Conservation (phyloP, 2,329 filamentous ascomycete species). For the Colletotrichum falcatum region DNA sequence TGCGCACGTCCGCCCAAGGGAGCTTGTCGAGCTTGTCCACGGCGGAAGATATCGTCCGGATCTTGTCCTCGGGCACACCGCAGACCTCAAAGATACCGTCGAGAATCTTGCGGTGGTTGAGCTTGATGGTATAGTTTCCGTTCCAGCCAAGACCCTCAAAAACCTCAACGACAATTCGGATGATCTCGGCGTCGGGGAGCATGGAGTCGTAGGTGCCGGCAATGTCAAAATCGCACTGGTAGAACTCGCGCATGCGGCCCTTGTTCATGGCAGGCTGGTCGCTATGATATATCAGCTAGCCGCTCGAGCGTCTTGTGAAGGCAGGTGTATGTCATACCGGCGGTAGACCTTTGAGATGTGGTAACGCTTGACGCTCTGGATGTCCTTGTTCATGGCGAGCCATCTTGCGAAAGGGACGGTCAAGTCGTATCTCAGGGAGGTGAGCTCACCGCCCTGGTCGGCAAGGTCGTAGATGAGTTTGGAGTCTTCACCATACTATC, state of each 20-base stretch:
- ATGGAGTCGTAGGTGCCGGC: slow-evolving; percentile 89
- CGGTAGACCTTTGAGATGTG: slow-evolving; percentile 89
- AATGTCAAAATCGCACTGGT: slow-evolving; percentile 97
- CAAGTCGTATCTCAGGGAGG: slow-evolving; percentile 84
- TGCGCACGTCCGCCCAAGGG: slow-evolving; percentile 89
- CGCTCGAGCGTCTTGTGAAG: background rate
- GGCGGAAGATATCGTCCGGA: slow-evolving; percentile 88
- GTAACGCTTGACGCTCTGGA: slow-evolving; percentile 91
- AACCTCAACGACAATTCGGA: slow-evolving; percentile 86
- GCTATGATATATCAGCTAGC: slow-evolving; percentile 54
- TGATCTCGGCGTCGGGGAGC: slow-evolving; percentile 91
- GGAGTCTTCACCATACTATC: slow-evolving; percentile 77
- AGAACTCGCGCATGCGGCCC: slow-evolving; percentile 95
- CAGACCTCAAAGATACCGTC: slow-evolving; percentile 93
- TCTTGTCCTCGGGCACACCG: slow-evolving; percentile 88
- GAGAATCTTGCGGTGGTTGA: slow-evolving; percentile 95
- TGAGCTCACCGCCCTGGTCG: slow-evolving; percentile 86
- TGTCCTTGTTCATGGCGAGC: slow-evolving; percentile 88
- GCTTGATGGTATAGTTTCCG: slow-evolving; percentile 84
- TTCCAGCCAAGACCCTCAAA: slow-evolving; percentile 84
- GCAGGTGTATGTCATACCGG: slow-evolving; percentile 20
- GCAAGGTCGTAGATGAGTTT: slow-evolving; percentile 75
- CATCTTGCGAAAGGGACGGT: slow-evolving; percentile 93
- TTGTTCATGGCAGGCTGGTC: slow-evolving; percentile 89
- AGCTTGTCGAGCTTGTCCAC: slow-evolving; percentile 97